These are phyloP conservation scores for Penicillium freii DNA, from an alignment of 2,329 filamentous ascomycete genomes.

Conservation along the genomic window DNA sequence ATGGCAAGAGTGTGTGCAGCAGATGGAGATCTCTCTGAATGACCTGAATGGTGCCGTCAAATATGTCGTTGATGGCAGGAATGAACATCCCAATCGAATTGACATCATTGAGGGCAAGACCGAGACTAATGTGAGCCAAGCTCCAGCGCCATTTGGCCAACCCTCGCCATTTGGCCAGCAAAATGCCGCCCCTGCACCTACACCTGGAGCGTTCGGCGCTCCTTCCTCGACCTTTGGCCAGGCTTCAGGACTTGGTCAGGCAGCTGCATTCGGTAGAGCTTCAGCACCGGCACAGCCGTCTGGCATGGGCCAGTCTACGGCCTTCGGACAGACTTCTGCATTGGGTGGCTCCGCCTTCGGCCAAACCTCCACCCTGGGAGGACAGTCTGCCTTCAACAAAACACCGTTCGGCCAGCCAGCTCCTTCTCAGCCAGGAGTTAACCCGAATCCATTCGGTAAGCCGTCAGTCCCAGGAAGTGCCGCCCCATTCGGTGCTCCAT, in stretches of 20 bases:
- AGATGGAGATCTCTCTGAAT: conserved; percentile 68
- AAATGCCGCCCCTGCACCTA: not conserved
- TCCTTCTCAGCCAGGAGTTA: not conserved
- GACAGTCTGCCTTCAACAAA: conserved; percentile 37
- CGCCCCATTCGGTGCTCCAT: conserved; percentile 38
- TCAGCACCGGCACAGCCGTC: conserved; percentile 18
- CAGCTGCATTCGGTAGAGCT: conserved; percentile 27
- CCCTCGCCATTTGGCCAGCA: conserved; percentile 30
- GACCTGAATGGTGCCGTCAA: conserved; percentile 70
- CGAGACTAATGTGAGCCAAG: conserved; percentile 18
- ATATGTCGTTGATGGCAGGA: conserved; percentile 64
- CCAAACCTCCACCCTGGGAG: conserved; percentile 22
- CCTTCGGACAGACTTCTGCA: conserved; percentile 18
- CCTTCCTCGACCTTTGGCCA: conserved; percentile 23
- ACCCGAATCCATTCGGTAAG: conserved; percentile 23
- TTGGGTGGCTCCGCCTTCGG: conserved; percentile 18
- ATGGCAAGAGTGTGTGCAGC: conserved; percentile 63
- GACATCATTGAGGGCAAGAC: conserved; percentile 49
- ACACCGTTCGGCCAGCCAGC: conserved; percentile 27
- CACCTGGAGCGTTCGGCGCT: conserved; percentile 21
- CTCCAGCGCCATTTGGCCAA: conserved; percentile 20
- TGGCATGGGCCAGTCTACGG: conserved; percentile 11
- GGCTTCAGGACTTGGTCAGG: conserved; percentile 20
- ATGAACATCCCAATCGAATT: conserved; percentile 71
- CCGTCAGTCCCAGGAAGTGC: conserved; percentile 24